Evolutionary conservation across 2,329 filamentous ascomycete species (phyloP).

Genomic region (Aspergillus fischeri): DNA sequence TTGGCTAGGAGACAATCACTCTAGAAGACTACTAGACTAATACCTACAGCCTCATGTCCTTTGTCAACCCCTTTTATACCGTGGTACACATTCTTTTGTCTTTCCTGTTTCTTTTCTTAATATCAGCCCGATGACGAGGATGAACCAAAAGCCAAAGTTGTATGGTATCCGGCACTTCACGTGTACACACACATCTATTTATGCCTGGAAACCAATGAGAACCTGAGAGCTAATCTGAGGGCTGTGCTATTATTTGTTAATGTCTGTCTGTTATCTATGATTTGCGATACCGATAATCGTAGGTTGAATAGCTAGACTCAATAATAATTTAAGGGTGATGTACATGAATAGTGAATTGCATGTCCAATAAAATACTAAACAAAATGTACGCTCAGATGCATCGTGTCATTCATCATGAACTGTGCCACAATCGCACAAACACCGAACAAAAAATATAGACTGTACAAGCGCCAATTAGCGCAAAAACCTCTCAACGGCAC

Average conservation of each 20-base stretch:
- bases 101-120: not conserved
- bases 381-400: constrained; percentile 2
- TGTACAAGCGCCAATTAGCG: constrained; percentile 42
- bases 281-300: not conserved
- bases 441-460: not conserved
- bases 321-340: not conserved
- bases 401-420: constrained; percentile 9
- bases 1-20: not conserved
- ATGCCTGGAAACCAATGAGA: constrained; percentile 41
- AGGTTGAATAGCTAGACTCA: not conserved
- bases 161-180: constrained; percentile 36
- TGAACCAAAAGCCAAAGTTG: constrained; percentile 44
- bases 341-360: not conserved
- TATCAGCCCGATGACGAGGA: constrained; percentile 36
- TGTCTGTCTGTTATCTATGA: not conserved
- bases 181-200: constrained; percentile 4
- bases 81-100: not conserved
- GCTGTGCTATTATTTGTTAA: constrained; percentile 10
- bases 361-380: not conserved
- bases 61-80: not conserved
- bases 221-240: constrained; percentile 47
- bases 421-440: not conserved
- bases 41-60: not conserved
- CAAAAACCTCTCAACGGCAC: constrained; percentile 74
- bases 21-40: not conserved